Conservation (phyloP, 805 yeast species). For the Hermanozyma aechmeae region DNA sequence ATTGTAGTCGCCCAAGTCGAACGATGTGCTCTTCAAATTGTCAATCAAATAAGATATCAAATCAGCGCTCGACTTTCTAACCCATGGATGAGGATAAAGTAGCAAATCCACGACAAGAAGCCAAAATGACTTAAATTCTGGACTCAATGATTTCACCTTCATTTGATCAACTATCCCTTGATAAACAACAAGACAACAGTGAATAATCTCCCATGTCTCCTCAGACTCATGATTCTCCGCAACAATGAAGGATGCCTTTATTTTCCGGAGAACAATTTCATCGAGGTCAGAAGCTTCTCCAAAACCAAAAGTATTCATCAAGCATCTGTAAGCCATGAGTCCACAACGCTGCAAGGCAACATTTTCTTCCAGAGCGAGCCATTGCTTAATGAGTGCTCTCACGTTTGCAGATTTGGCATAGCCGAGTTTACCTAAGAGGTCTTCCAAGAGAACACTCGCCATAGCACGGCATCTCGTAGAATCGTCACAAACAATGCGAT, state of each 20-base stretch:
- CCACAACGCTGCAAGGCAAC: constrained; percentile 59
- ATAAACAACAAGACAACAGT: constrained; percentile 51
- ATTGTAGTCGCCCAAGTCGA: constrained; percentile 31
- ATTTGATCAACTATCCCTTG: constrained; percentile 30
- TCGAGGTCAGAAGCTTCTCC: constrained; percentile 33
- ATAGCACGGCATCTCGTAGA: constrained; percentile 73
- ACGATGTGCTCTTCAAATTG: constrained; percentile 25
- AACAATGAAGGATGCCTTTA: constrained; percentile 15
- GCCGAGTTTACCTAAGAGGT: constrained; percentile 43
- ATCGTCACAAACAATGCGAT: constrained; percentile 71
- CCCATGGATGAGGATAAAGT: constrained; percentile 89
- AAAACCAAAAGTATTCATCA: constrained; percentile 38
- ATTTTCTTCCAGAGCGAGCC: constrained; percentile 55
- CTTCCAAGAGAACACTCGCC: constrained; percentile 55
- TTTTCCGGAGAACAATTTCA: constrained; percentile 17
- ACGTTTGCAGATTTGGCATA: constrained; percentile 21
- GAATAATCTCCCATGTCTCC: constrained; percentile 64
- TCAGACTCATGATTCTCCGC: constrained; percentile 26
- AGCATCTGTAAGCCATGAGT: constrained; percentile 60
- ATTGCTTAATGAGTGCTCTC: constrained; percentile 39
- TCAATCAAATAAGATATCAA: constrained; percentile 46
- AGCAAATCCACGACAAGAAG: constrained; percentile 34
- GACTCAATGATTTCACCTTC: constrained; percentile 19
- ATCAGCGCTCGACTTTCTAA: constrained; percentile 58
- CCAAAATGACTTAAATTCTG: constrained; percentile 39